Conservation (phyloP, 202 grass and related monocot species). For the Dendrocalamus latiflorus region DNA sequence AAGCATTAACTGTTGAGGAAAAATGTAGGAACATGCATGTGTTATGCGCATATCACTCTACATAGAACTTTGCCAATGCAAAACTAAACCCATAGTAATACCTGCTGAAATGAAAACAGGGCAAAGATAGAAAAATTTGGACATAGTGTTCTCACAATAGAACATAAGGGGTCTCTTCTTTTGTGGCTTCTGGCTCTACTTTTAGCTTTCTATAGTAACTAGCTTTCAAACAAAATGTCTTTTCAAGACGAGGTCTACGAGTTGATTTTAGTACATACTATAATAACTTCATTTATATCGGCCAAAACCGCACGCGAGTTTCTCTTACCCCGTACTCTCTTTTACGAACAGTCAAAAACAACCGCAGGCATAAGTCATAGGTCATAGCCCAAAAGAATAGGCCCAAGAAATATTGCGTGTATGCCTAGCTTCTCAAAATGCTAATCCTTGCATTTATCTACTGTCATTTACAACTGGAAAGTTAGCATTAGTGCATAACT, state of each 20-base stretch:
- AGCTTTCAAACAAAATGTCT: too few relatives aligned
- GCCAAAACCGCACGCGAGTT: too few relatives aligned
- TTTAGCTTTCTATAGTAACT: too few relatives aligned
- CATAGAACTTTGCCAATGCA: not conserved
- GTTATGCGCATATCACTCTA: not conserved
- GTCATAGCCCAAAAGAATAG: too few relatives aligned
- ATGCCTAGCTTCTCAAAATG: not conserved
- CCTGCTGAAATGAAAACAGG: not conserved
- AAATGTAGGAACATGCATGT: not conserved
- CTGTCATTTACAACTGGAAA: conserved; percentile 9
- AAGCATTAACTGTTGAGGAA: not conserved
- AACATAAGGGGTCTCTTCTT: not conserved
- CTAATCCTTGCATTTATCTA: not conserved
- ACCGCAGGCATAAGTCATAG: too few relatives aligned
- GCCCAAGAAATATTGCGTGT: not conserved
- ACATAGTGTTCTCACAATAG: not conserved
- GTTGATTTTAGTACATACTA: too few relatives aligned
- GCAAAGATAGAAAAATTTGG: not conserved
- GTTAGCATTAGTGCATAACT: not conserved
- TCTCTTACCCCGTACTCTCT: too few relatives aligned
- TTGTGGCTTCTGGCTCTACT: too few relatives aligned
- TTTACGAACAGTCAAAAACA: too few relatives aligned
- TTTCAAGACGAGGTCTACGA: too few relatives aligned
- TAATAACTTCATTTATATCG: too few relatives aligned
- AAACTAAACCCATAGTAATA: not conserved